Evolutionary conservation across 805 yeast genomes (phyloP), one percentile per base, ranked within the genome.

Genomic region (Metschnikowia henanensis): DNA sequence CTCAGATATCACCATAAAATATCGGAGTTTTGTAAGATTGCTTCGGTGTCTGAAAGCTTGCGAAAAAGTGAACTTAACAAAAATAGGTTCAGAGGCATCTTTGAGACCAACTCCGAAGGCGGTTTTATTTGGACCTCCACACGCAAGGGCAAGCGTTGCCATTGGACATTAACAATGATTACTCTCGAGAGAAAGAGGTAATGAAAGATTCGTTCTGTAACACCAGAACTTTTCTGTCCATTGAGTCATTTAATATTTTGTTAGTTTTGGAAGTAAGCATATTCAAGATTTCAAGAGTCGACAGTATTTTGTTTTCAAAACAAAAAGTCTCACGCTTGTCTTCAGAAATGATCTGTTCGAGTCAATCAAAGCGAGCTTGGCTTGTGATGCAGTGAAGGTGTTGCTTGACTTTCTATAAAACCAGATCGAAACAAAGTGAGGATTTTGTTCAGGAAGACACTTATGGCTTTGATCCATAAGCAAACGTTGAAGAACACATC

Each of bases 331-430:
- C 44, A 89, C 96, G 0, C 68, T 89, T 31, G 96, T 89, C 23
- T 89, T 89, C 66, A 77, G 91, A 54, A 89, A 89, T 62, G 96
- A 89, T 62, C 96, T 96, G 0, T 71, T 89, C 43, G 95, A 88
- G 52, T 77, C 83, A 17, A 88, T 89, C 49, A 82, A 81, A 54
- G 95, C 89, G 12, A 80, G 83, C 50, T 86, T 95, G 5, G 84
- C 95, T n/a, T 89, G 89, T 63, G 95, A 89, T 65, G 79, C 82
- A 31, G 84, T 89, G 34, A 85, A 84, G 39, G 90, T 90, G 1
- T 79, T 89, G 54, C 94, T 95, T n/a, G 77, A 80, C 46, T 86
- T 87, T 53, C 65, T 89, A 49, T 96, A 89, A 59, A 77, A 77
- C 35, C 94, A 88, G 59, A 89, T 89, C 47, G 96, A 89, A 59